Evolutionary conservation across 1,139 yeast species (phyloP), one percentile per base, ranked within the genome.

Genomic region (Blastobotrys elegans): DNA sequence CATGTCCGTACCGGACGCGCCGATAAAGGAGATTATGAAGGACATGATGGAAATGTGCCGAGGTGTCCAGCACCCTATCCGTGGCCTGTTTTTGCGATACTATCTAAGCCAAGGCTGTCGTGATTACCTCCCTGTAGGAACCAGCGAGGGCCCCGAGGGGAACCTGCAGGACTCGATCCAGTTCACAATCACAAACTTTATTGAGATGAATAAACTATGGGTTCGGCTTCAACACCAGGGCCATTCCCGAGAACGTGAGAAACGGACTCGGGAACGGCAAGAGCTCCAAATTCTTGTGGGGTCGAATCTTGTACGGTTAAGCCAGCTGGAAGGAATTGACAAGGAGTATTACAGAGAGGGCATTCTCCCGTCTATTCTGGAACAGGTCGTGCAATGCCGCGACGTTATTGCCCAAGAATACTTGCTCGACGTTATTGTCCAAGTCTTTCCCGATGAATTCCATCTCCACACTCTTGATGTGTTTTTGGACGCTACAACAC

Each of bases 21-120:
- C 97, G 0, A 76, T 79, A 24, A 79, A 80, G 62, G 97, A 90
- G 57, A 84, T 94, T 49, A 79, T 92, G 81, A 87, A 85, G 63
- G 98, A 92, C 63, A 84, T 94, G 95, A 83, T 92, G 64, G 98
- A 94, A 65, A 92, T 92, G 98, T 84, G 96, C 55, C 77, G 95
- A 38, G 98, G 97, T n/a, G 96, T 90, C 1, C 98, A 92, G 66
- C 94, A 88, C 62, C 98, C 98, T 0, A 79, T 88, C 31, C 72
- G 73, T 6, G 98, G 98, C 1, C 70, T 92, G 52, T 92, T 92
- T 64, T 70, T 94, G 59, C 73, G 98, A 47, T 90, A 92, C 69
- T 92, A 88, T 64, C 71, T 92, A 41, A 81, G 92, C 4, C 97
- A 92, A 64, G 74, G 90, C 53, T 84, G 89, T 17, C 84, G 89